Base-by-base conservation (phyloP, 768 basidiomycete genomes). In the Leucosporidium scottii region DNA sequence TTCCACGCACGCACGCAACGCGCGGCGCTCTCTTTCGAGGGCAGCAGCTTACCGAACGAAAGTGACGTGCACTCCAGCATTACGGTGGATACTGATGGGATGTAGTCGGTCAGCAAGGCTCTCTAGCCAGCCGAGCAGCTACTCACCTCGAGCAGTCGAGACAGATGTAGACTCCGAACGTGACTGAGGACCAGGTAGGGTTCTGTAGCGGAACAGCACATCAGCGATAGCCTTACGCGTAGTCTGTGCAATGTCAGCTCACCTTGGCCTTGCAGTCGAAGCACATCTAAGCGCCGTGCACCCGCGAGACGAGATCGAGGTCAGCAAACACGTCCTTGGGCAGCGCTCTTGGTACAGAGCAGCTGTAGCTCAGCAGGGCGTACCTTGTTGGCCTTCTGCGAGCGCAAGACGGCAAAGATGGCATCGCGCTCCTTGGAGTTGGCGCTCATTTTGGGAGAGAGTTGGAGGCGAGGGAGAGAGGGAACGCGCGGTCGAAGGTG, bases 41-140 rank as follows among this genome's bases (percentile, higher is more conserved):
- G 34, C 18, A 60, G 55, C 61, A 15, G 78, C 87, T 74, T 77
- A 93, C 91, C 93, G 82, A 53, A 99, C 94, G 75, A 99, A 99
- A 70, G 86, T 90, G 79, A 99, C 93, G 77, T 99, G 96, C 28
- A 98, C 94, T 74, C 96, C 96, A 86, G 97, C 87, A 78, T 94
- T 97, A 62, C 96, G 83, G 79, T 99, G 96, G 20, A 89, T 81
- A 72, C 39, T 44, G 39, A 44, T 44, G 39, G 3, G 13, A 44
- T 44, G 39, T 15, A 44, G 15, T 6, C 39, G 39, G 39, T 44
- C 39, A 44, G 39, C 39, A 17, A 3, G 13, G 10, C 10, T 17
- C 39, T 44, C 10, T 3, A 17, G 39, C 39, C 15, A 13, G 15
- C 8, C 39, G 15, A 17, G 39, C 3, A 17, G 15, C 39, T 8